Evolutionary conservation across 148 eudicot species (phyloP), one percentile per base, ranked within the genome.

Genomic region (Silene conica): DNA sequence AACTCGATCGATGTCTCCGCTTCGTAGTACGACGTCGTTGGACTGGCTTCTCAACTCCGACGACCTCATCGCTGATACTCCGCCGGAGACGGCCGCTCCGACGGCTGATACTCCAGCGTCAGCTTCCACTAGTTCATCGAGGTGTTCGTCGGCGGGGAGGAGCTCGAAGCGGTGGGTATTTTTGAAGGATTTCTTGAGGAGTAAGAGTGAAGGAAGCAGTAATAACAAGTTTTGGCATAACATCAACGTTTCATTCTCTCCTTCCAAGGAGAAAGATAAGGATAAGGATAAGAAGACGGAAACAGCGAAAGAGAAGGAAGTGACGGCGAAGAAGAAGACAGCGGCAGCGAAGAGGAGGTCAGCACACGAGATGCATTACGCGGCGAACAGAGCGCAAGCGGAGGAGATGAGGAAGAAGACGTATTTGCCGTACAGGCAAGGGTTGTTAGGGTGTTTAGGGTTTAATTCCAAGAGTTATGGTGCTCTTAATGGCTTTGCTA

Each of bases 361-460:
- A 34, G 82, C 96, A 45, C 98, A 94, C 41, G 97, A 94, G 80
- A 22, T 84, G 77, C 98, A 91, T 81, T 94, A 94, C 87, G 84
- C 88, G 31, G 86, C 90, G 60, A 88, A 94, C n/a, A 69, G 98
- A 70, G 98, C 97, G 16, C 91, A 88, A 74, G 87, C 98, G 41
- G 95, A 94, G 87, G 97, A 91, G 87, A 86, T 91, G 97, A 91
- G 86, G 93, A 89, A 85, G 86, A 94, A 88, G 89, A 94, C 97
- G 12, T 88, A 71, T 57, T 78, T 94, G 90, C 98, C 97, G 2
- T 94, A 94, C 80, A 84, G 92, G 73, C 98, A 94, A 85, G 98
- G 98, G 0, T 63, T 94, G 77, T 66, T 94, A 8, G 97, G 97
- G 3, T 94, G 97, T 55, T 82, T 94, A 74, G 98, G 98, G 66